Base-by-base conservation (phyloP, 306 rosid species). In the Vicia sativa region DNA sequence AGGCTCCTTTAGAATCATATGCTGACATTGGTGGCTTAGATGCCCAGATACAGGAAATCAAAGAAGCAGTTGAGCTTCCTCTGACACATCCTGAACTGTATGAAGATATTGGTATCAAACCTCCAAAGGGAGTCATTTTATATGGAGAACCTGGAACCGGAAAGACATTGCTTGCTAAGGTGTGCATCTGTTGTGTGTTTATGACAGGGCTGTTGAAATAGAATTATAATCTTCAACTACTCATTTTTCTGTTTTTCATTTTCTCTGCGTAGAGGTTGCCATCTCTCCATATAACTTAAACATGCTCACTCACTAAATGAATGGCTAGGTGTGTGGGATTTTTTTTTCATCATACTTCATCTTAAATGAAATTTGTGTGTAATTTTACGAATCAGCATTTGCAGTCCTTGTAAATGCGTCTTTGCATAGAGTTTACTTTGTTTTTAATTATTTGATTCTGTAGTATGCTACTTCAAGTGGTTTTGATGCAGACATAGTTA, bases 81-180 rank as follows among this genome's bases (percentile, higher is more conserved):
- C 77, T 95, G 37, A 90, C 96, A 0, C 97, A 95, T 85, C 99
- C 99, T 52, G 99, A 95, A 65, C 78, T 95, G 23, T 95, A 90
- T 15, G 99, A 95, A 77, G 99, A 95, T 74, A 95, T 95, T 49
- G 99, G 99, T 78, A 95, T 95, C 81, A 95, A 82, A 77, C 99
- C 99, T 58, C 97, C 99, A 44, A 95, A 95, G 84, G 99, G 97
- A 12, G 95, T 90, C 67, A 88, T 90, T 50, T 74, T 90, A 58
- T 90, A 90, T 63, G 99, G 99, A 50, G 97, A 90, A 67, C 99
- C 99, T 43, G 99, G 99, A 74, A 95, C 99, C 0, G 99, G 99
- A 62, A 95, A 95, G 85, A 95, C 99, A n/a, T 80, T 95, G 78
- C 95, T 95, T 57, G 99, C 99, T 0, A 93, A 93, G 97, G 99